phyloP scores from a whole-genome alignment of 1,139 yeast genomes.

The Hyphopichia buzzinii region DNA sequence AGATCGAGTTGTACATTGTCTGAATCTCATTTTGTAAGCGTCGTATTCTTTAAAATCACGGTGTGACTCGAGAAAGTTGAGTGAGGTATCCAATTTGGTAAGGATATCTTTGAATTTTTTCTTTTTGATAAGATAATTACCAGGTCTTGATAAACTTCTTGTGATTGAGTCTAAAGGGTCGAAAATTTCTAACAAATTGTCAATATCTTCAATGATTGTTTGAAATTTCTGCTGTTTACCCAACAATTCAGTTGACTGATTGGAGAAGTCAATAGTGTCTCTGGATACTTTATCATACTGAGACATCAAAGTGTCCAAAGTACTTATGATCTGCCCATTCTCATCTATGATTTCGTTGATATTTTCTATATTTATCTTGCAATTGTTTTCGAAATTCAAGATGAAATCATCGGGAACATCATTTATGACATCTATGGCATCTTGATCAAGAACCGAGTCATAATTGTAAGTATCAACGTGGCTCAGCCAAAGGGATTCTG shows the following conservation, averaged over 20 bases:
- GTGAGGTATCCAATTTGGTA: constrained; percentile 54
- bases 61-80: constrained; percentile 32
- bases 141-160: constrained; percentile 66
- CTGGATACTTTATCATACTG: constrained; percentile 56
- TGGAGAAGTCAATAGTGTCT: constrained; percentile 65
- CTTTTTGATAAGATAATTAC: constrained; percentile 60
- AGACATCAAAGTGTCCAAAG: constrained; percentile 41
- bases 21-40: constrained; percentile 66
- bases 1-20: constrained; percentile 84
- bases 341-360: constrained; percentile 39
- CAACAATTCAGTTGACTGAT: constrained; percentile 53
- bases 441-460: constrained; percentile 33
- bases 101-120: constrained; percentile 56
- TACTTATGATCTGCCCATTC: constrained; percentile 38
- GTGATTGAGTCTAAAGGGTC: constrained; percentile 72
- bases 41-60: constrained; percentile 68
- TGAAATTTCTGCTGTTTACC: constrained; percentile 48
- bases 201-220: constrained; percentile 47
- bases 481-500: constrained; percentile 27
- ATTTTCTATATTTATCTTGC: constrained; percentile 31
- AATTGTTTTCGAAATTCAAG: constrained; percentile 39
- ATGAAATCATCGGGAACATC: constrained; percentile 29
- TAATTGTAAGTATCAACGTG: constrained; percentile 36
- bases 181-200: constrained; percentile 55
- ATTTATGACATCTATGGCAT: constrained; percentile 31